Base-by-base conservation (phyloP, 1,284 basidiomycete species). In the Chalciporus sp. region DNA sequence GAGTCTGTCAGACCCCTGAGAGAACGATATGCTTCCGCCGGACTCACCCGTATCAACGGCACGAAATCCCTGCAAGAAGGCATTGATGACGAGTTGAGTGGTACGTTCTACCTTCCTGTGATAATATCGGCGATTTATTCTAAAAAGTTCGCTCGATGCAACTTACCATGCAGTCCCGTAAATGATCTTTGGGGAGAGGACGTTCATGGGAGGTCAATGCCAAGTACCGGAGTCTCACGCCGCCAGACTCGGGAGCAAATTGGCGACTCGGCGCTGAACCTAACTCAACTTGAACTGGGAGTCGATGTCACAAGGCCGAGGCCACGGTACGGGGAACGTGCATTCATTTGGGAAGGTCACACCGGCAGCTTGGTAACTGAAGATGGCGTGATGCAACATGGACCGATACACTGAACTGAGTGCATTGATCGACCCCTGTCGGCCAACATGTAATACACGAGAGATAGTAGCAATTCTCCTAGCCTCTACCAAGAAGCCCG, bases 91-190 rank as follows among this genome's bases (percentile, higher is more conserved):
- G 4, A 93, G 78, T 8, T 77, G 72, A 0, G 82, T 73, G 0
- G 92, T 93, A 14, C 77, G 72, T 49, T 87, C 85, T 65, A 86
- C 85, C 74, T 92, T 92, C 88, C 88, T 86, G 50, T 33, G 42
- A 47, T 48, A 56, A 33, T 46, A 47, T 57, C 29, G n/a, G 35
- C 35, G 42, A 40, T 19, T 40, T 45, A 14, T 49, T 40, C 42
- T 4, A 52, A 45, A 27, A 26, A 12, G 29, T 16, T 42, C 14
- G 11, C 46, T 29, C 41, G 33, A 19, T 29, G 28, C 40, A 20
- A 52, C 68, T 60, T 59, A 84, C 86, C 86, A 88, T 31, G 85
- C 86, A 3, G 86, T 88, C 14, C 86, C 86, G 62, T 88, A 88
- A 37, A 88, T 78, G 42, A 86, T 82, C 58, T 74, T 82, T 45